Percentiles rank a stretch among this genome's conserved stretches.
These are phyloP conservation scores for Brassica napus DNA, from an alignment of 345 rosid genomes.

Conservation along the genomic window DNA sequence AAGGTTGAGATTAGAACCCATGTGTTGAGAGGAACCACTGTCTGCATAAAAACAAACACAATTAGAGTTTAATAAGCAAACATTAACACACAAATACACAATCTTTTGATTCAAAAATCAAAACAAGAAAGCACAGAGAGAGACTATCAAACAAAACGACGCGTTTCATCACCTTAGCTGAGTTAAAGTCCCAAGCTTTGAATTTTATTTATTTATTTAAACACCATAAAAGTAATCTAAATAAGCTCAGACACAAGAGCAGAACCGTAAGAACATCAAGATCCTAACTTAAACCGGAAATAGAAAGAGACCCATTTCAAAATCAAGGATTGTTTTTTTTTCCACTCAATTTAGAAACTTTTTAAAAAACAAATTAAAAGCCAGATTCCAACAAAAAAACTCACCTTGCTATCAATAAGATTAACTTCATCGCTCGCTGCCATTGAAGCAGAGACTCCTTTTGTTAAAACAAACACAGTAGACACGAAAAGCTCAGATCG, in stretches of 20 bases:
- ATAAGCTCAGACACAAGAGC: conserved; percentile 24
- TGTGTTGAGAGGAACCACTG: conserved; percentile 85
- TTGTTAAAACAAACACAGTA: conserved; percentile 9
- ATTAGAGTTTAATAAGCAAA: background rate
- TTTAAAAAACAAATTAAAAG: background rate
- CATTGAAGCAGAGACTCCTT: conserved; percentile 43
- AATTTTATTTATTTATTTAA: background rate
- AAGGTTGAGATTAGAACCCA: conserved; percentile 92
- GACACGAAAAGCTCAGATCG: conserved; percentile 31
- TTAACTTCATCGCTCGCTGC: conserved; percentile 69
- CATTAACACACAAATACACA: background rate
- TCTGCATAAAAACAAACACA: conserved; percentile 37
- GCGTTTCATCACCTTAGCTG: conserved; percentile 29
- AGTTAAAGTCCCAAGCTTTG: conserved; percentile 10
- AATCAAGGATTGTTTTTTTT: background rate
- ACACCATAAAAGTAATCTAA: background rate
- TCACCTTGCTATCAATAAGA: conserved; percentile 74
- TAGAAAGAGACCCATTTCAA: conserved; percentile 34
- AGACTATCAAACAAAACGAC: conserved; percentile 29
- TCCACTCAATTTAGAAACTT: background rate
- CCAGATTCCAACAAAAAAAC: background rate
- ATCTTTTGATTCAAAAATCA: background rate
- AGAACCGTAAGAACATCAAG: conserved; percentile 6
- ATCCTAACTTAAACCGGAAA: conserved; percentile 20
- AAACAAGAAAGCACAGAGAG: conserved; percentile 3